phyloP scores from a whole-genome alignment of 2,329 filamentous ascomycete genomes.

The Alternaria hordeiaustralica region DNA sequence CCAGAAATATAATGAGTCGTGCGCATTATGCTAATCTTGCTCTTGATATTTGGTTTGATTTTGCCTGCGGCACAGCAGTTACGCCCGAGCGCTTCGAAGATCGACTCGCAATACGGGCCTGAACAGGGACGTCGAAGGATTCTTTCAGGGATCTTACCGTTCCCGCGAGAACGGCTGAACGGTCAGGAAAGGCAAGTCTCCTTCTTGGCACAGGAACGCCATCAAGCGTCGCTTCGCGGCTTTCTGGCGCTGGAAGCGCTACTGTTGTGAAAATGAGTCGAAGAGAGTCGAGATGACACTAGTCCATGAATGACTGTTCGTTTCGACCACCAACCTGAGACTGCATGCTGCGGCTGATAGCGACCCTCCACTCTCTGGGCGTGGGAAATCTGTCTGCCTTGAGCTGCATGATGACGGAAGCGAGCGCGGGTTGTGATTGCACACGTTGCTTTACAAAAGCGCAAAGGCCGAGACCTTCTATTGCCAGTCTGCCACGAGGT shows the following conservation, averaged over 20 bases:
- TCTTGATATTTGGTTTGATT: background rate
- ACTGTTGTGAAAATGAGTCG: constrained; percentile 2
- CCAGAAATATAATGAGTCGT: background rate
- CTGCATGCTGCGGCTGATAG: constrained; percentile 17
- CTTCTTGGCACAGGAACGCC: constrained; percentile 11
- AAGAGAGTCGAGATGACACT: background rate
- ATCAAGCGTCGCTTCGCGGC: constrained; percentile 6
- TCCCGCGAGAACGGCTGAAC: constrained; percentile 16
- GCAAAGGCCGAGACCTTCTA: constrained; percentile 25
- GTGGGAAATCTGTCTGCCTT: constrained; percentile 27
- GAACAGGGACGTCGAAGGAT: constrained; percentile 14
- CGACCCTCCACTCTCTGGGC: constrained; percentile 7
- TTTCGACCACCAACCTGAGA: constrained; percentile 20
- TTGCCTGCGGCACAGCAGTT: constrained; percentile 4
- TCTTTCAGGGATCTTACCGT: constrained; percentile 15
- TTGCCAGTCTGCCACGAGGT: constrained; percentile 33
- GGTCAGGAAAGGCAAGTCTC: constrained; percentile 6
- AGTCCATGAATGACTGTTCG: constrained; percentile 19
- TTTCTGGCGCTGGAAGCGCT: background rate
- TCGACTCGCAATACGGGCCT: constrained; percentile 6
- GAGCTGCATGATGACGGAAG: constrained; percentile 34
- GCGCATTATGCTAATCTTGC: background rate
- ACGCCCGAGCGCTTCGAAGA: constrained; percentile 15
- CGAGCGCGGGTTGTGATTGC: constrained; percentile 19
- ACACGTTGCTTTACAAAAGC: constrained; percentile 20